Evolutionary conservation across 2,329 filamentous ascomycete genomes (phyloP).

Genomic region (Elsinoe necatrix): DNA sequence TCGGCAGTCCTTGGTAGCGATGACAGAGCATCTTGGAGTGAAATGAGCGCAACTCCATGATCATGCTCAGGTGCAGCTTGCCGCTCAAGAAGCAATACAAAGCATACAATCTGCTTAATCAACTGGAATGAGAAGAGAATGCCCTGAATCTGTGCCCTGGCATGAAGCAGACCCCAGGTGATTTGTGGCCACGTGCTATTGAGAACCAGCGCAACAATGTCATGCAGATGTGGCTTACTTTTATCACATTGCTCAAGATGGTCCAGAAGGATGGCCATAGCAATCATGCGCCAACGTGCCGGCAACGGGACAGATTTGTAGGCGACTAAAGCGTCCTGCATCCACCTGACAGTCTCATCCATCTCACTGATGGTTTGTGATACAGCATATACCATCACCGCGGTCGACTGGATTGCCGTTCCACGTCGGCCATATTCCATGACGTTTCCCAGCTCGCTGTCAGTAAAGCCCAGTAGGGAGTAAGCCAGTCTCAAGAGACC

Average conservation of each 20-base stretch:
- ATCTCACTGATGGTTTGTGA: neutral
- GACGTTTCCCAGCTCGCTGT: conserved; percentile 19
- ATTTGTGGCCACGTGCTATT: conserved; percentile 2
- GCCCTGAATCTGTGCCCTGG: conserved; percentile 35
- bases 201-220: conserved; percentile 15
- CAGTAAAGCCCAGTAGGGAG: conserved; percentile 26
- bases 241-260: conserved; percentile 15
- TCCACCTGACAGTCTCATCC: neutral
- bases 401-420: conserved; percentile 19
- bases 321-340: neutral
- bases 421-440: conserved; percentile 35
- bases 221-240: conserved; percentile 9
- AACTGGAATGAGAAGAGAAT: conserved; percentile 37
- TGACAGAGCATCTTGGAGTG: neutral
- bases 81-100: neutral
- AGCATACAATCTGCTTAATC: conserved; percentile 30
- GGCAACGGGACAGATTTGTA: neutral
- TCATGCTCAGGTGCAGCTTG: neutral
- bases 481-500: conserved; percentile 34
- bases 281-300: conserved; percentile 18
- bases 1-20: neutral
- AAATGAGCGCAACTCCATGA: neutral
- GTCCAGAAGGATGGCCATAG: conserved; percentile 12
- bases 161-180: conserved; percentile 33
- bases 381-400: neutral